phyloP scores from a whole-genome alignment of 768 basidiomycete genomes.

The Clitopilus passeckerianus region DNA sequence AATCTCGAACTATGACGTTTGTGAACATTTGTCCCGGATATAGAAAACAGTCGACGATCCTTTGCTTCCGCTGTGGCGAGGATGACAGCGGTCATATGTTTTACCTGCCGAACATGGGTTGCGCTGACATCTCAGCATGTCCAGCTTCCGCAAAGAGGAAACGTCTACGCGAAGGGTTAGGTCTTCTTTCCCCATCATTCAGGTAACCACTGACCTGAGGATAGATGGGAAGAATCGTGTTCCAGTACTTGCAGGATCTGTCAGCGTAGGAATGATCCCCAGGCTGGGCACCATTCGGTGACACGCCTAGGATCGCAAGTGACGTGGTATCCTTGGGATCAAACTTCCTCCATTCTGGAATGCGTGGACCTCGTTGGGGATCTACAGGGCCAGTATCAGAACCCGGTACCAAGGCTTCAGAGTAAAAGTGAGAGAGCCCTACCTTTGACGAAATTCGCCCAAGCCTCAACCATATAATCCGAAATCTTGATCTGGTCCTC shows the following conservation, averaged over 20 bases:
- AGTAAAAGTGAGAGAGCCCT: not conserved
- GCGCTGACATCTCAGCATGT: conserved; percentile 12
- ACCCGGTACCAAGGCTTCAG: not conserved
- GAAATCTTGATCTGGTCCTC: conserved; percentile 23
- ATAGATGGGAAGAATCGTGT: conserved; percentile 21
- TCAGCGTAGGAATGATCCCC: conserved; percentile 21
- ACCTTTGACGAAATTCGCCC: conserved; percentile 33
- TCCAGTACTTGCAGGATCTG: conserved; percentile 24
- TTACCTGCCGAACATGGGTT: not conserved
- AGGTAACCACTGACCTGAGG: conserved; percentile 15
- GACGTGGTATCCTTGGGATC: conserved; percentile 18
- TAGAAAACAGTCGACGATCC: not conserved
- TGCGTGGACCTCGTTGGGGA: conserved; percentile 20
- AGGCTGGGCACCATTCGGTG: conserved; percentile 15
- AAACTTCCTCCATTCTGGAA: conserved; percentile 23
- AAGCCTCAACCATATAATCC: conserved; percentile 26
- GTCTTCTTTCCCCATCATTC: not conserved
- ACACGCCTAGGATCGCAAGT: conserved; percentile 22
- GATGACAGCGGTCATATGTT: not conserved
- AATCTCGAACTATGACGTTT: not conserved
- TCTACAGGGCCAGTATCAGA: conserved; percentile 11
- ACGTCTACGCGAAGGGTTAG: conserved; percentile 10
- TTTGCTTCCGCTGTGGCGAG: not conserved
- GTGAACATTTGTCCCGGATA: not conserved
- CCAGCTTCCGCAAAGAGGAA: conserved; percentile 22